These are phyloP conservation scores for Lagenaria siceraria DNA, from an alignment of 306 rosid species.

Conservation along the genomic window DNA sequence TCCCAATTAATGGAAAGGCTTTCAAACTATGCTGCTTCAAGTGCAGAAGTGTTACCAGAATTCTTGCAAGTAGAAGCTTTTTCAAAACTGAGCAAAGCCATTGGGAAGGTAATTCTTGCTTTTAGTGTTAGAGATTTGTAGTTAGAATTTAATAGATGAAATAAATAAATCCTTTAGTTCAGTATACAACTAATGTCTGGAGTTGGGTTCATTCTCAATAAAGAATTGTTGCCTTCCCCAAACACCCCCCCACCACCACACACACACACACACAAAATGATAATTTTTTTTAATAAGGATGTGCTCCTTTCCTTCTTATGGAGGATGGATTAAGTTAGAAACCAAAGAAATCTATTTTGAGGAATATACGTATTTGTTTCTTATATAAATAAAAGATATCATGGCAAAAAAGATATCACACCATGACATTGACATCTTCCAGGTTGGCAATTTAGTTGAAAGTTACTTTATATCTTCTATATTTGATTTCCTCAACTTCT, in stretches of 20 bases:
- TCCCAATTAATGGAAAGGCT: slow-evolving; percentile 98
- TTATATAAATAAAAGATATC: no score
- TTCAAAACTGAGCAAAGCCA: slow-evolving; percentile 86
- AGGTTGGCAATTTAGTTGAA: not conserved
- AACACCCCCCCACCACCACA: no score
- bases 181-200: not conserved
- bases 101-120: slow-evolving; percentile 65
- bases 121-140: not conserved
- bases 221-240: not conserved
- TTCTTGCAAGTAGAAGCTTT: slow-evolving; percentile 98
- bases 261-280: no score
- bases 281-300: not conserved
- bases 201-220: not conserved
- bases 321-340: not conserved
- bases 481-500: not conserved
- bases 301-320: not conserved
- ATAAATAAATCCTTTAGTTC: not conserved
- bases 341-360: not conserved
- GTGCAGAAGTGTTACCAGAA: slow-evolving; percentile 90
- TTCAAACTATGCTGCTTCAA: slow-evolving; percentile 94
- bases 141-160: not conserved
- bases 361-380: not conserved
- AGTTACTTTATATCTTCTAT: not conserved
- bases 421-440: not conserved
- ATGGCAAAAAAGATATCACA: not conserved